These are phyloP conservation scores for Rauvolfia tetraphylla DNA, from an alignment of 257 asterid genomes.

Conservation along the genomic window DNA sequence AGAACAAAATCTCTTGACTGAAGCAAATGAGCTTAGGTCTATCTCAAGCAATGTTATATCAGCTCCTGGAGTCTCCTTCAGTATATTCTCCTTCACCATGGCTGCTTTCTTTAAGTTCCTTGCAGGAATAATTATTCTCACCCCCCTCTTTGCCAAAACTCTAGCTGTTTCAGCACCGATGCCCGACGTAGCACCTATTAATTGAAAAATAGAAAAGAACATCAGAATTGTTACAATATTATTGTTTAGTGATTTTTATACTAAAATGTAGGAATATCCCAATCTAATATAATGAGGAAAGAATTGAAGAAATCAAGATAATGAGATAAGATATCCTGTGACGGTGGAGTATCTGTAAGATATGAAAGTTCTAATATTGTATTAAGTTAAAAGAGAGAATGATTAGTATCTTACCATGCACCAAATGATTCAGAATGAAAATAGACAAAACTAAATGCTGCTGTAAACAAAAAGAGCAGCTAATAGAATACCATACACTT, in stretches of 20 bases:
- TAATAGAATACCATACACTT: slow-evolving; percentile 22
- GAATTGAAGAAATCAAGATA: neutral
- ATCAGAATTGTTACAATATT: neutral
- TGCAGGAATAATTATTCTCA: slow-evolving; percentile 70
- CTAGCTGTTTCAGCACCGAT: slow-evolving; percentile 92
- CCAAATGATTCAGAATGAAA: slow-evolving; percentile 3
- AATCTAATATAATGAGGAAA: neutral
- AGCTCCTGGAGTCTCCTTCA: slow-evolving; percentile 52
- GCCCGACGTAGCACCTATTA: slow-evolving; percentile 80
- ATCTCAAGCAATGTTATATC: slow-evolving; percentile 62
- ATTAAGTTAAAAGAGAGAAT: slow-evolving; percentile 4
- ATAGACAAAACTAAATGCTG: slow-evolving; percentile 44
- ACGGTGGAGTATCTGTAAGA: slow-evolving; percentile 6
- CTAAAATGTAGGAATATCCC: neutral
- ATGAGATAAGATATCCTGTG: neutral
- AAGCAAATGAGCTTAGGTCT: slow-evolving; percentile 79
- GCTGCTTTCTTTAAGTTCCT: slow-evolving; percentile 67
- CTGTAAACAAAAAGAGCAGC: slow-evolving; percentile 25
- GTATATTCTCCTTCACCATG: slow-evolving; percentile 51
- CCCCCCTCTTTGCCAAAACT: slow-evolving; percentile 78
- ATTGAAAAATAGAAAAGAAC: neutral
- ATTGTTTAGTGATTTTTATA: neutral
- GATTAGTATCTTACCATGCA: slow-evolving; percentile 24
- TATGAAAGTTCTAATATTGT: neutral
- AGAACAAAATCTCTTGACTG: slow-evolving; percentile 73